Evolutionary conservation across 1,139 yeast species (phyloP).

Genomic region (Candida glucosophila): DNA sequence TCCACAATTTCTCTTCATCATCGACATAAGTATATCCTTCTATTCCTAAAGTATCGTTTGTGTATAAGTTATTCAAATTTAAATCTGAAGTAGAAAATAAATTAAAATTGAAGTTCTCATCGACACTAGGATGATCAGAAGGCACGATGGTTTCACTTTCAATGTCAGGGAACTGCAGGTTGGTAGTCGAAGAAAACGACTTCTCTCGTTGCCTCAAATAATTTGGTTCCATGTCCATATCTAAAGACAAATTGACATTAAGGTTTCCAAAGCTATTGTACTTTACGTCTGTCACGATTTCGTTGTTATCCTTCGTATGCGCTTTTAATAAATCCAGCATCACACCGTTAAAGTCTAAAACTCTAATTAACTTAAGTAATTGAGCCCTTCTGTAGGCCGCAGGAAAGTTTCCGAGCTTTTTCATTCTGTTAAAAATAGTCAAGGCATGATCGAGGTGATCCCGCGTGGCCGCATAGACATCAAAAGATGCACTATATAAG

Average conservation of each 20-base stretch:
- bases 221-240: not conserved
- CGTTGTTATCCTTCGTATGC: slow-evolving; percentile 38
- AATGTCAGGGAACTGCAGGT: not conserved
- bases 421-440: slow-evolving; percentile 63
- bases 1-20: slow-evolving; percentile 63
- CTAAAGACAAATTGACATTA: too few species aligned
- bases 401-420: slow-evolving; percentile 67
- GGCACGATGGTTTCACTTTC: not conserved
- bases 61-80: too few species aligned
- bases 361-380: slow-evolving; percentile 51
- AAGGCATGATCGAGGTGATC: slow-evolving; percentile 71
- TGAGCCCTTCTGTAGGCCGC: slow-evolving; percentile 72
- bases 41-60: slow-evolving; percentile 34
- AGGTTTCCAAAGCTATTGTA: too few species aligned
- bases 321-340: slow-evolving; percentile 49
- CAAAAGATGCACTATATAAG: slow-evolving; percentile 73
- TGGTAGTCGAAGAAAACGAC: not conserved
- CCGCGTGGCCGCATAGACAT: slow-evolving; percentile 69
- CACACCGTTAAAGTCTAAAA: slow-evolving; percentile 61
- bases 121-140: too few species aligned
- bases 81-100: too few species aligned
- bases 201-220: too few species aligned
- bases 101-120: not conserved
- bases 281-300: not conserved
- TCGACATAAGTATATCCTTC: slow-evolving; percentile 37